A percentile compares a stretch with the other conserved stretches of the same genome.
These are phyloP conservation scores for Arctium minus DNA, from an alignment of 129 eudicot genomes.

Conservation along the genomic window DNA sequence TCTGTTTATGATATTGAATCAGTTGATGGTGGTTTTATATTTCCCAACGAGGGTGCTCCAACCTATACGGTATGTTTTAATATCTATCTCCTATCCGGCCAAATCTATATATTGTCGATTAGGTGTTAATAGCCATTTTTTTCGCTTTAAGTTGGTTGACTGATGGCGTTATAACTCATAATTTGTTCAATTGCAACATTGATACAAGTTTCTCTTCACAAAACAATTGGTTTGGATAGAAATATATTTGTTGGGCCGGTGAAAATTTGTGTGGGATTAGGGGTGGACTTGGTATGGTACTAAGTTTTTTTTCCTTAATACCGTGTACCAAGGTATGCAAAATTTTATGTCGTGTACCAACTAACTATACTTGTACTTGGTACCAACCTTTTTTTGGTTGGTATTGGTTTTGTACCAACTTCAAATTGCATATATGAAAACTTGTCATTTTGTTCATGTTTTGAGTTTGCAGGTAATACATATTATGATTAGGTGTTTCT, in stretches of 20 bases:
- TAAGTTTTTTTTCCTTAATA: neutral
- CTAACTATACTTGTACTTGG: neutral
- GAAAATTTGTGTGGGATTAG: too few relatives aligned
- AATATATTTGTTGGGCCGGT: neutral
- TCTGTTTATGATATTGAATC: slow-evolving; percentile 74
- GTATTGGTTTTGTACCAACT: neutral
- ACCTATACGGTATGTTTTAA: slow-evolving; percentile 60
- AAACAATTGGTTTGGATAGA: neutral
- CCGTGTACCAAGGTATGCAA: neutral
- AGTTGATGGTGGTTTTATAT: slow-evolving; percentile 72
- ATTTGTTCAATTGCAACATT: neutral
- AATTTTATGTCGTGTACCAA: neutral
- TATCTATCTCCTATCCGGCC: neutral
- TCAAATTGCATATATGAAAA: neutral
- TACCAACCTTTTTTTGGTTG: neutral
- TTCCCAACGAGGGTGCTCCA: slow-evolving; percentile 76
- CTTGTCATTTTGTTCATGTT: neutral
- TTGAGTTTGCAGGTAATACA: neutral
- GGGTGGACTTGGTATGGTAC: neutral
- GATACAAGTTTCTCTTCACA: too few relatives aligned
- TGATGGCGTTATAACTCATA: neutral
- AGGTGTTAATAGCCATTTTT: neutral
- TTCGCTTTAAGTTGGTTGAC: slow-evolving; percentile 1
- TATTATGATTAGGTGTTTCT: neutral
- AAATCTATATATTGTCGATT: neutral